Percentiles rank a stretch among this genome's conserved stretches.
phyloP scores from a whole-genome alignment of 2,329 filamentous ascomycete species.

The Dothideomycetes sp. region DNA sequence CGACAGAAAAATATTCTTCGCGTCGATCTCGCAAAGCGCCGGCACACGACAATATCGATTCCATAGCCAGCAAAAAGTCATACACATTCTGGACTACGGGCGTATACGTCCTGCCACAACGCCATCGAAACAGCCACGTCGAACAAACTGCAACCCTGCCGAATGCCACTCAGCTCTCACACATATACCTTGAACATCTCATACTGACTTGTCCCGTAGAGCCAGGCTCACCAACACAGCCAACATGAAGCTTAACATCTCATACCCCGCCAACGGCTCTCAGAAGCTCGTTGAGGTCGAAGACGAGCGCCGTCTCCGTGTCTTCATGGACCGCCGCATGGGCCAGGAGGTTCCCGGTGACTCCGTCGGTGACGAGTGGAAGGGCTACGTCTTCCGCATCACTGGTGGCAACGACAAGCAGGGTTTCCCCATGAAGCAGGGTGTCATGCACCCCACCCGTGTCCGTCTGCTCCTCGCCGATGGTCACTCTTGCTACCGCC shows the following conservation, averaged over 20 bases:
- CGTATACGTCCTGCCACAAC: no score
- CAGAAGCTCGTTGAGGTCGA: constrained; percentile 99
- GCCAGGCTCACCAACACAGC: constrained; percentile 4
- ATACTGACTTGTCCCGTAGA: constrained; percentile 2
- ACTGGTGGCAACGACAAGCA: constrained; percentile 99
- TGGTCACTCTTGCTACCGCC: constrained; percentile 98
- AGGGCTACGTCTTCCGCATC: constrained; percentile 99
- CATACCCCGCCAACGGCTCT: constrained; percentile 97
- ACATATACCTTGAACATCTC: background rate
- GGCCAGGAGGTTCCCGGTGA: constrained; percentile 87
- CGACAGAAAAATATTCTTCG: no score
- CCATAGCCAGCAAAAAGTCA: no score
- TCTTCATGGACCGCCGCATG: constrained; percentile 99
- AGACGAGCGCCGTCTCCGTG: constrained; percentile 97
- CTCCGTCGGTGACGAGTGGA: constrained; percentile 97
- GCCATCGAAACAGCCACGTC: background rate
- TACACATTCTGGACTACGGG: no score
- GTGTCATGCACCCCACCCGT: constrained; percentile 97
- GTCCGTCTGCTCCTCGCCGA: constrained; percentile 92
- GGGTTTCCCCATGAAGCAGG: constrained; percentile 99
- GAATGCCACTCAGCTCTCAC: constrained; percentile 2
- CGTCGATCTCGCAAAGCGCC: no score
- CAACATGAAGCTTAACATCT: constrained; percentile 71
- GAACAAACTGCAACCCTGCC: background rate
- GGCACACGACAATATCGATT: no score